Base-by-base conservation (phyloP, 2,329 filamentous ascomycete species). In the Metarhizium humberi region DNA sequence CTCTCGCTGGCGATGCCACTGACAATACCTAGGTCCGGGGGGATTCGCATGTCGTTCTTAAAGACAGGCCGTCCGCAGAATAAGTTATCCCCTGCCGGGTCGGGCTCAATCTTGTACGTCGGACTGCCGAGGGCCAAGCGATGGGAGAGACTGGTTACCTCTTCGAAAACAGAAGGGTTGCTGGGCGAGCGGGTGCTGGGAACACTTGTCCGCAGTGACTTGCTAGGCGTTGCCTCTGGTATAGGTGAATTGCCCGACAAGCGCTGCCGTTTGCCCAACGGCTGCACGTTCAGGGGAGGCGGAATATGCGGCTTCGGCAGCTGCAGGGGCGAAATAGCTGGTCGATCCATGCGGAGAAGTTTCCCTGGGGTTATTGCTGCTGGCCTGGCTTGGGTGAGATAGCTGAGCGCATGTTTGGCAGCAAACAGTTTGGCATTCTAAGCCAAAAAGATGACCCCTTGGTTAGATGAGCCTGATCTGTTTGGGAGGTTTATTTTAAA, bases 391-490 rank as follows among this genome's bases (percentile, higher is more conserved):
- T 51, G 49, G 13, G 7, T 38, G 49, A 80, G 67, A 67, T 71
- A 78, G 7, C 71, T 64, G 25, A 75, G 60, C 29, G 78, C 78
- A 13, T 70, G 72, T 60, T 73, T 74, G 25, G 79, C 78, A 0
- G 80, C 79, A 58, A 76, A 80, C 57, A 75, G 70, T 64, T 78
- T 81, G 29, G 80, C 78, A 40, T 75, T 64, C 67, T 73, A 50
- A 6, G 4, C 25, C 25, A 4, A 25, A 25, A 25, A 25, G 25
- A 25, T 25, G 25, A 4, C 25, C 25, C 25, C 25, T 25, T 4
- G 25, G 25, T 25, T 25, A 25, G 25, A 25, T 25, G 25, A 25
- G 25, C 25, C 3, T 25, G 25, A 25, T 25, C 25, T 25, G 25
- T 25, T 25, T 3, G 25, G 25, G 25, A 25, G 25, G 25, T 25